phyloP scores from a whole-genome alignment of 2,329 filamentous ascomycete genomes.

The Sphaerulina musiva region DNA sequence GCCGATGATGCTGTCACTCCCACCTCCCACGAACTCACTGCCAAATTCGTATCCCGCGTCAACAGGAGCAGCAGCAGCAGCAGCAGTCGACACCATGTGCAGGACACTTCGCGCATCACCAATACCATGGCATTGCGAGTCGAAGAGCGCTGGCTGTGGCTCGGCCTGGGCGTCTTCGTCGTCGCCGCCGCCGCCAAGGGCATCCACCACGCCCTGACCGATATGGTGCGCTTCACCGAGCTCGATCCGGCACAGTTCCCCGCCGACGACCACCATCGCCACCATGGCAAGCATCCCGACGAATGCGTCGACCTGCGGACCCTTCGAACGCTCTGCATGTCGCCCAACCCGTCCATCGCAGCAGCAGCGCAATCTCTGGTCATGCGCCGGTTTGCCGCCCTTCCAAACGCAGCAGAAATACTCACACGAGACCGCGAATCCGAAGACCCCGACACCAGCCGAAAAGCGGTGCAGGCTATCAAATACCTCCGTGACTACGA shows the following conservation, averaged over 20 bases:
- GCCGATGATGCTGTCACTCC: background rate
- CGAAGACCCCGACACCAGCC: constrained; percentile 9
- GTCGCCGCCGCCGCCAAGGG: constrained; percentile 52
- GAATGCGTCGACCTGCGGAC: constrained; percentile 37
- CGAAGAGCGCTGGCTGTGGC: constrained; percentile 42
- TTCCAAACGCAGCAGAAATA: constrained; percentile 14
- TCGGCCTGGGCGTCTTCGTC: constrained; percentile 49
- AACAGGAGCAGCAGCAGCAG: background rate
- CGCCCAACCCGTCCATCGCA: constrained; percentile 41
- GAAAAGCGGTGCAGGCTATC: constrained; percentile 17
- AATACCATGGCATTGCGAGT: constrained; percentile 14
- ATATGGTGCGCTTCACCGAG: constrained; percentile 58
- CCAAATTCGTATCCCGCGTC: background rate
- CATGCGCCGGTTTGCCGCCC: constrained; percentile 21
- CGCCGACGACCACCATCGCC: constrained; percentile 68
- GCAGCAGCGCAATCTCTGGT: constrained; percentile 31
- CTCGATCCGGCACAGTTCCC: constrained; percentile 64
- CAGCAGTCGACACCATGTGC: background rate
- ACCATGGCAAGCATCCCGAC: constrained; percentile 47
- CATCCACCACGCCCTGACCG: constrained; percentile 53
- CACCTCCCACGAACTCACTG: background rate
- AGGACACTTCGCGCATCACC: background rate
- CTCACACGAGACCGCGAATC: constrained; percentile 17
- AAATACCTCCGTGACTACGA: constrained; percentile 23
- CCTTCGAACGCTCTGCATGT: constrained; percentile 37